Evolutionary conservation across 345 rosid genomes (phyloP).

Genomic region (Fremontodendron californicum): DNA sequence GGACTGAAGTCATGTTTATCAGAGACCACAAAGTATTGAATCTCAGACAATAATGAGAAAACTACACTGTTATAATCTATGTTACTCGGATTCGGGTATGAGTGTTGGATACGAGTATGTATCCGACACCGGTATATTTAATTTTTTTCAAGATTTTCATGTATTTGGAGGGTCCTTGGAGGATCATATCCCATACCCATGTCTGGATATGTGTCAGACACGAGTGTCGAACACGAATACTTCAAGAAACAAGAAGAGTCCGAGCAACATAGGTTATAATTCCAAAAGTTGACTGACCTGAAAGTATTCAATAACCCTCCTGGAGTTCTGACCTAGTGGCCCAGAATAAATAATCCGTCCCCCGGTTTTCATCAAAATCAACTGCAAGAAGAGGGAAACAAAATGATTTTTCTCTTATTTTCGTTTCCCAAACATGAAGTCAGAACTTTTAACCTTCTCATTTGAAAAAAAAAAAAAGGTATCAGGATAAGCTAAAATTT

Average conservation of each 20-base stretch:
- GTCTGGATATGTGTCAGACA: too few relatives aligned
- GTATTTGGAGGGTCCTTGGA: too few relatives aligned
- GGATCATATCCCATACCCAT: too few relatives aligned
- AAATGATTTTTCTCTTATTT: background rate
- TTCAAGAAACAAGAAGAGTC: too few relatives aligned
- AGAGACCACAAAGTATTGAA: background rate
- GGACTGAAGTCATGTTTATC: background rate
- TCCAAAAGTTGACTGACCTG: slow-evolving; percentile 38
- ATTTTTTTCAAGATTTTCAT: too few relatives aligned
- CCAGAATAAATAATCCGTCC: slow-evolving; percentile 67
- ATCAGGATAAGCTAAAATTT: background rate
- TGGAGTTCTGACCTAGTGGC: slow-evolving; percentile 54
- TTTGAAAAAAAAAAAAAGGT: background rate
- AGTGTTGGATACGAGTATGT: background rate
- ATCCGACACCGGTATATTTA: background rate
- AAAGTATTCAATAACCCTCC: slow-evolving; percentile 55
- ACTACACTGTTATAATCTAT: too few relatives aligned
- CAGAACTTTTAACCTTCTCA: background rate
- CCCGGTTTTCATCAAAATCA: slow-evolving; percentile 65
- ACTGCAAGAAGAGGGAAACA: slow-evolving; percentile 29
- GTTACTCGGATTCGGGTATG: background rate
- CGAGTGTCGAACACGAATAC: too few relatives aligned
- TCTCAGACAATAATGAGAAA: background rate
- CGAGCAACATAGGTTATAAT: too few relatives aligned
- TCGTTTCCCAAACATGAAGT: background rate